These are phyloP conservation scores for Malania oleifera DNA, from an alignment of 164 flowering plant genomes.

Conservation along the genomic window DNA sequence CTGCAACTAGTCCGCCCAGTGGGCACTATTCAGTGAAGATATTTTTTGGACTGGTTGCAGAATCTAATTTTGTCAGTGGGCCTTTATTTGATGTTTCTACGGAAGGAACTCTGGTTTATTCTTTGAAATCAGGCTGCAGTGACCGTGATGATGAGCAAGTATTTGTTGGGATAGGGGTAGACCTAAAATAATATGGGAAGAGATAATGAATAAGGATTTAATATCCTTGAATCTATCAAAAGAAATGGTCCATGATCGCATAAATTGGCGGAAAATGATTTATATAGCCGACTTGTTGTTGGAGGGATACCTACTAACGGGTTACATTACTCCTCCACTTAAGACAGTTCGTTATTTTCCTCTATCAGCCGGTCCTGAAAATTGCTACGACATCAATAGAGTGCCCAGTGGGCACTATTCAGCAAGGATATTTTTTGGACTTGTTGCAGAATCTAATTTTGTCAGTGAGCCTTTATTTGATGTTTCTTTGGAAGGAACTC, in stretches of 20 bases:
- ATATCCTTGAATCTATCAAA: no score
- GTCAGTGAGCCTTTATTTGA: conserved; percentile 85
- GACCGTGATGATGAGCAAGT: conserved; percentile 53
- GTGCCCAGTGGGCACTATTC: conserved; percentile 76
- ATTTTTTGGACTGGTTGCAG: conserved; percentile 64
- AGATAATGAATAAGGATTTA: no score
- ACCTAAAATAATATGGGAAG: no score
- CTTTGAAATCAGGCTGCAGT: conserved; percentile 82
- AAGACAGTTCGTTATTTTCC: conserved; percentile 88
- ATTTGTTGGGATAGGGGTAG: no score
- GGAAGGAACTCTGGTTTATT: conserved; percentile 73
- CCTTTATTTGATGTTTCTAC: conserved; percentile 89
- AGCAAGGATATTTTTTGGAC: conserved; percentile 77
- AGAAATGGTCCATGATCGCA: no score
- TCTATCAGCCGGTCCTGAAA: conserved; percentile 75
- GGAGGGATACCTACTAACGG: conserved; percentile 78
- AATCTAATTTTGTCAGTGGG: conserved; percentile 50
- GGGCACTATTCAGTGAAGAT: conserved; percentile 78
- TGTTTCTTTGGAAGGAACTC: conserved; percentile 85
- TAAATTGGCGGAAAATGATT: no score
- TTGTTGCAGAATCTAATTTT: conserved; percentile 41
- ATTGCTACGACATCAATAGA: conserved; percentile 69
- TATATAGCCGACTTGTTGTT: no score
- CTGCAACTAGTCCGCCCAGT: conserved; percentile 51
- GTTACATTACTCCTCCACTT: conserved; percentile 65